Evolutionary conservation across 2,329 filamentous ascomycete species (phyloP).

Genomic region (Leptographium wingfieldii): DNA sequence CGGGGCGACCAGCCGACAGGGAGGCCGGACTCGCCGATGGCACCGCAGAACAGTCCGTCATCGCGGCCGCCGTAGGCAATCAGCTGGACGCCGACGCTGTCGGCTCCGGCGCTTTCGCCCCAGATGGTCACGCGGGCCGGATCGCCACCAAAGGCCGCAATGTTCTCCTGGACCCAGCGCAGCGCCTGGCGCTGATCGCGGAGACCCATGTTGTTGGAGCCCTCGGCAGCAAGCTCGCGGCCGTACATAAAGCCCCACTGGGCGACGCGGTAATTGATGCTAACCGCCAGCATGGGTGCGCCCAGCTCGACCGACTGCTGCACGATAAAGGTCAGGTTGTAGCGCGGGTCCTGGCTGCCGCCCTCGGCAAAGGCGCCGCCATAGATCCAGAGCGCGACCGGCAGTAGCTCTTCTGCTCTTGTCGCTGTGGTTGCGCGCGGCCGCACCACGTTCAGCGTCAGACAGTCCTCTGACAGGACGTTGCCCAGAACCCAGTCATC

Average conservation of each 20-base stretch:
- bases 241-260: conserved; percentile 40
- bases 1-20: conserved; percentile 1
- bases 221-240: conserved; percentile 26
- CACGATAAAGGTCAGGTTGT: conserved; percentile 48
- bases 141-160: conserved; percentile 35
- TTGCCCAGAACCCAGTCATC: conserved; percentile 11
- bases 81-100: conserved; percentile 35
- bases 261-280: conserved; percentile 32
- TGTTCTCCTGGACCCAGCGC: conserved; percentile 38
- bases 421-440: not conserved
- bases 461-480: conserved; percentile 4
- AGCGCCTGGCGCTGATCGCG: conserved; percentile 36
- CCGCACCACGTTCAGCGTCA: conserved; percentile 4
- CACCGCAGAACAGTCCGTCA: conserved; percentile 39
- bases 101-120: conserved; percentile 41
- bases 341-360: conserved; percentile 32
- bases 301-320: conserved; percentile 26
- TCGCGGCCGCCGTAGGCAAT: conserved; percentile 37
- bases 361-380: conserved; percentile 19
- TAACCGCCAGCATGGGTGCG: conserved; percentile 32
- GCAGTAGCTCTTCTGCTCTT: not conserved
- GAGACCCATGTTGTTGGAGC: conserved; percentile 37
- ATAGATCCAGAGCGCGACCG: conserved; percentile 3
- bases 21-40: conserved; percentile 24
- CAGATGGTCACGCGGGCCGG: conserved; percentile 34